Evolutionary conservation across 345 rosid species (phyloP).

Genomic region (Pelargonium nanum): DNA sequence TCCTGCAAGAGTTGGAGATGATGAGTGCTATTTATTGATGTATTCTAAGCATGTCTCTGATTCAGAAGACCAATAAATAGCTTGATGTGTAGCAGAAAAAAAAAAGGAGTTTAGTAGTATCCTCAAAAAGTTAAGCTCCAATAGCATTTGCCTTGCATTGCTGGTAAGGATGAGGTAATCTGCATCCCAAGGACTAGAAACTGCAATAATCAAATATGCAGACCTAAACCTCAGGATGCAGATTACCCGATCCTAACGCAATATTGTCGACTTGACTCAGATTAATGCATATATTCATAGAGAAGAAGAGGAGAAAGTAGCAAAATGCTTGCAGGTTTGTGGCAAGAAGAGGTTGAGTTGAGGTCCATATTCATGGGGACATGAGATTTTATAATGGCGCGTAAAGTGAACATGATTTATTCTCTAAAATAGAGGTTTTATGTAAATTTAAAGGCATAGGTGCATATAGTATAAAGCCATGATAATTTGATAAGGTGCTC

Average conservation of each 20-base stretch:
- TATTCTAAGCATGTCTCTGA: too few relatives aligned
- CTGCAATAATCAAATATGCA: slow-evolving; percentile 1
- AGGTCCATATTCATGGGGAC: slow-evolving; percentile 14
- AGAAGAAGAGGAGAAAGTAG: background rate
- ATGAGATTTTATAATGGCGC: slow-evolving; percentile 30
- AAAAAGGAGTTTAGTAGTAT: too few relatives aligned
- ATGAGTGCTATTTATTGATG: too few relatives aligned
- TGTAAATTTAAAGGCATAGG: slow-evolving; percentile 9
- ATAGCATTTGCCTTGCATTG: too few relatives aligned
- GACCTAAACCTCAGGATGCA: slow-evolving; percentile 75
- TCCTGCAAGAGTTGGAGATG: too few relatives aligned
- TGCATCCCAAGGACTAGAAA: slow-evolving; percentile 44
- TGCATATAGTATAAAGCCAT: slow-evolving; percentile 21
- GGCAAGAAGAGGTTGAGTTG: slow-evolving; percentile 13
- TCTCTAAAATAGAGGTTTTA: background rate
- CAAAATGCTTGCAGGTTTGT: slow-evolving; percentile 3
- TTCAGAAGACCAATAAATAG: too few relatives aligned
- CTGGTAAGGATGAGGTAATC: slow-evolving; percentile 46
- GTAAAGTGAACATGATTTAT: slow-evolving; percentile 15
- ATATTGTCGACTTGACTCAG: slow-evolving; percentile 7
- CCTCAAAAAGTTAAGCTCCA: too few relatives aligned
- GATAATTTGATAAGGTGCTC: slow-evolving; percentile 24
- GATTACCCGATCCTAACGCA: slow-evolving; percentile 48
- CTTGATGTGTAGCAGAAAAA: too few relatives aligned
- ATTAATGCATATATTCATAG: background rate